Percentiles rank a stretch among this genome's conserved stretches.
Conservation (phyloP, 352 stramenopile species). For the Phytophthora melonis region DNA sequence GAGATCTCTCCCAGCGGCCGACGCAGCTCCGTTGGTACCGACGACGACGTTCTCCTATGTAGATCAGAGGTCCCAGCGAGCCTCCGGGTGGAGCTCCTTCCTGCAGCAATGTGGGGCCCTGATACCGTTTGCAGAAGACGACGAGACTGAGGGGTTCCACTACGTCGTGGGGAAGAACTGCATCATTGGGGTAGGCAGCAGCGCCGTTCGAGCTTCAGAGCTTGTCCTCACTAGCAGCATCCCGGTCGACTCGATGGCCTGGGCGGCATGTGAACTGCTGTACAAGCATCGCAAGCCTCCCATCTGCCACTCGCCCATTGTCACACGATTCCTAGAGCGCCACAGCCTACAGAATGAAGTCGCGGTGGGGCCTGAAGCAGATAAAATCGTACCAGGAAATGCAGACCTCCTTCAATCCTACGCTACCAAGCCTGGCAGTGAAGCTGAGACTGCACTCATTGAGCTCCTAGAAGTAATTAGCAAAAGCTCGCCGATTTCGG, state of each 20-base stretch:
- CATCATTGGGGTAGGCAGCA: constrained; percentile 35
- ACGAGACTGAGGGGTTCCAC: constrained; percentile 12
- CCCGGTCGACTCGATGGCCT: constrained; percentile 63
- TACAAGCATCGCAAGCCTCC: constrained; percentile 54
- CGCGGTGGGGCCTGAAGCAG: constrained; percentile 8
- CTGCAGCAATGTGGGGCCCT: constrained; percentile 53
- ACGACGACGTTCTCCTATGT: constrained; percentile 19
- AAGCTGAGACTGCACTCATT: constrained; percentile 51
- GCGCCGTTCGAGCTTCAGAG: constrained; percentile 29
- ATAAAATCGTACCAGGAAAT: not conserved
- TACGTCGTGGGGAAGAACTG: constrained; percentile 58
- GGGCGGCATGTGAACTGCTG: constrained; percentile 59
- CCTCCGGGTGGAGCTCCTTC: constrained; percentile 61
- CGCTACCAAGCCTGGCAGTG: constrained; percentile 34
- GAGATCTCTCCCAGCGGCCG: constrained; percentile 26
- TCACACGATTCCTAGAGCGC: constrained; percentile 51
- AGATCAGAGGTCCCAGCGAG: constrained; percentile 28
- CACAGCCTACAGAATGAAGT: constrained; percentile 38
- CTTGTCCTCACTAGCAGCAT: constrained; percentile 56
- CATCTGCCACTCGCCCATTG: constrained; percentile 61
- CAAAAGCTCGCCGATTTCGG: constrained; percentile 53
- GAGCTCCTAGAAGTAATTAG: constrained; percentile 65
- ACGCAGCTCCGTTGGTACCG: constrained; percentile 15
- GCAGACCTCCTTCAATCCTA: constrained; percentile 5
- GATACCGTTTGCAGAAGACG: constrained; percentile 25